phyloP scores from a whole-genome alignment of 140 eudicot genomes.

The Anethum foeniculum region DNA sequence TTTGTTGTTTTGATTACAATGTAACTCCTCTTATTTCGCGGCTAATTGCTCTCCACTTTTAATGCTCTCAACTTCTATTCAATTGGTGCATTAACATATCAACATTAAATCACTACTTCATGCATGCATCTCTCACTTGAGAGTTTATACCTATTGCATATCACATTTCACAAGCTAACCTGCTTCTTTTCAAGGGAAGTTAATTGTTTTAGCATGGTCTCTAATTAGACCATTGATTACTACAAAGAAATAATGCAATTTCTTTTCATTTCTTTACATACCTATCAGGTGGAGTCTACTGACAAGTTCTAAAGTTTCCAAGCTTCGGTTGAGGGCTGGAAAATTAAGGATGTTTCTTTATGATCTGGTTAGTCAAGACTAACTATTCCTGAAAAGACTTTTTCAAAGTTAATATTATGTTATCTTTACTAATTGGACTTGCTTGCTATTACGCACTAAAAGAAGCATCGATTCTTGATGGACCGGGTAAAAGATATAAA shows the following conservation, averaged over 20 bases:
- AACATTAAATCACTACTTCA: background rate
- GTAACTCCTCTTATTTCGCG: background rate
- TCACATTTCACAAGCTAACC: background rate
- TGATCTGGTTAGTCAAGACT: constrained; percentile 59
- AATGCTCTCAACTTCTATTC: background rate
- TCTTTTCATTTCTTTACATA: background rate
- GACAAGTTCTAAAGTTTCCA: constrained; percentile 84
- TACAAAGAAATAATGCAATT: background rate
- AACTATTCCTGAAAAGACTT: background rate
- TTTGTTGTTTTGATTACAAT: background rate
- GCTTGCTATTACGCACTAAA: constrained; percentile 24
- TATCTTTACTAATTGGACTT: background rate
- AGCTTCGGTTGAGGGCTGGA: constrained; percentile 86
- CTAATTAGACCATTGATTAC: background rate
- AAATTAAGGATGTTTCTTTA: constrained; percentile 66
- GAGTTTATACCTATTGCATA: no score
- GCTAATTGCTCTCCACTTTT: no score
- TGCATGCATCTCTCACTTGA: no score
- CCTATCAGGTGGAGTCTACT: constrained; percentile 79
- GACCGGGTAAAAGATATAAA: constrained; percentile 60
- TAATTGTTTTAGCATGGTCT: background rate
- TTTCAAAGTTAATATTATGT: constrained; percentile 5
- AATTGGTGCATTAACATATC: background rate
- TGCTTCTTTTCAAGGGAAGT: background rate
- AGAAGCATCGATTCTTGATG: constrained; percentile 73